Conservation (phyloP, 179 eudicot genomes). For the Sideroxylon spinosum region DNA sequence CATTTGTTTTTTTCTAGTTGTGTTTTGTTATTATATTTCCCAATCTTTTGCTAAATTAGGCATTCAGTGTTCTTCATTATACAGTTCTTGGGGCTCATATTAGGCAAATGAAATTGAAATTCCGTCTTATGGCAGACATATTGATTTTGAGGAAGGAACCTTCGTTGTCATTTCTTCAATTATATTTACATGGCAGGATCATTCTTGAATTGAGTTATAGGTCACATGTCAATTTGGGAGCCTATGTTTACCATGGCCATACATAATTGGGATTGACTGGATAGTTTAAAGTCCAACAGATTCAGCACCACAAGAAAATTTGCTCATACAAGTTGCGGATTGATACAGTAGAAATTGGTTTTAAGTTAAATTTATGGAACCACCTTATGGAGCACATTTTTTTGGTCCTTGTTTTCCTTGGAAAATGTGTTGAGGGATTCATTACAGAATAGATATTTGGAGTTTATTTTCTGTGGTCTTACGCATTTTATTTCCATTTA, state of each 20-base stretch:
- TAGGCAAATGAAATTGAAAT: conserved; percentile 2
- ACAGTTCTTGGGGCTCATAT: neutral
- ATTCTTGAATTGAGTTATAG: neutral
- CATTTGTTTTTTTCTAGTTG: neutral
- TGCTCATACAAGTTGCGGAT: neutral
- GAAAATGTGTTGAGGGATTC: neutral
- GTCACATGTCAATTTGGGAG: neutral
- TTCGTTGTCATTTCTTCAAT: neutral
- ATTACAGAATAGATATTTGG: neutral
- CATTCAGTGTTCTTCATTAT: neutral
- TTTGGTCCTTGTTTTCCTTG: neutral
- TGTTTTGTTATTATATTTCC: neutral
- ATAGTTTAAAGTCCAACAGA: neutral
- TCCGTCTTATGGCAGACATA: neutral
- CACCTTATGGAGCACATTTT: neutral
- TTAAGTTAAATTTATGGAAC: neutral
- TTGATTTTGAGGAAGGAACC: neutral
- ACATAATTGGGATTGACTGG: neutral
- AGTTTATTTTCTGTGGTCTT: neutral
- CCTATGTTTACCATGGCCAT: neutral
- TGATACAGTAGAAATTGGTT: neutral
- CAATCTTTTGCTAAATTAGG: neutral
- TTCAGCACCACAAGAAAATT: neutral
- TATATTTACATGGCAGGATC: neutral
- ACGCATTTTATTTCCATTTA: neutral